Conservation (phyloP, 164 flowering plant genomes). For the Magnolia sinica region DNA sequence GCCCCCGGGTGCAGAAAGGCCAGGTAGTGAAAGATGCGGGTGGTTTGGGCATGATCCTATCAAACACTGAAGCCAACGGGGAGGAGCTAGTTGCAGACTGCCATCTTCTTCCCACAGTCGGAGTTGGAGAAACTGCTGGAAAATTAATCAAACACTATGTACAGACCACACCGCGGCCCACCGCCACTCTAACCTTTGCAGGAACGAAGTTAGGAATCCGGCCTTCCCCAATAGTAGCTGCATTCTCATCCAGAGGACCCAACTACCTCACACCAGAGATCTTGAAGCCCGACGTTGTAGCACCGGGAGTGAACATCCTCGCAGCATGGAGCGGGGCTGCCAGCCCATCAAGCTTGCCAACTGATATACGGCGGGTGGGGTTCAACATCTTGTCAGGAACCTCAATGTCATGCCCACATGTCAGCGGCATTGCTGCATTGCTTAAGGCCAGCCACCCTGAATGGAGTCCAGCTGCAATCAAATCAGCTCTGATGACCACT, state of each 20-base stretch:
- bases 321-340: constrained; percentile 30
- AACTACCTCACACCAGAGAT: constrained; percentile 24
- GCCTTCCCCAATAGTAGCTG: constrained; percentile 31
- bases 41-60: constrained; percentile 38
- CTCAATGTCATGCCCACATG: constrained; percentile 43
- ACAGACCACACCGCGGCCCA: constrained; percentile 11
- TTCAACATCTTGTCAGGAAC: constrained; percentile 39
- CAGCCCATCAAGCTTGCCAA: constrained; percentile 22
- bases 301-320: constrained; percentile 39
- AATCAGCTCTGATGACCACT: constrained; percentile 39
- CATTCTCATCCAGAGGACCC: constrained; percentile 45
- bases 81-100: constrained; percentile 33
- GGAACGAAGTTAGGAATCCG: constrained; percentile 28
- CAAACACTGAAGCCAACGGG: constrained; percentile 27
- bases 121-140: constrained; percentile 26
- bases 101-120: constrained; percentile 32
- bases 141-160: constrained; percentile 26
- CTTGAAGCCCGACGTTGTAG: constrained; percentile 37
- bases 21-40: constrained; percentile 42
- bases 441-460: constrained; percentile 33
- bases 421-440: constrained; percentile 39
- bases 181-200: constrained; percentile 24
- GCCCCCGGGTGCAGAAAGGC: constrained; percentile 31
- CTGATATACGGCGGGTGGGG: constrained; percentile 24
- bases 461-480: constrained; percentile 41